Evolutionary conservation across 2,329 filamentous ascomycete species (phyloP).

Genomic region (Alternaria longipes): DNA sequence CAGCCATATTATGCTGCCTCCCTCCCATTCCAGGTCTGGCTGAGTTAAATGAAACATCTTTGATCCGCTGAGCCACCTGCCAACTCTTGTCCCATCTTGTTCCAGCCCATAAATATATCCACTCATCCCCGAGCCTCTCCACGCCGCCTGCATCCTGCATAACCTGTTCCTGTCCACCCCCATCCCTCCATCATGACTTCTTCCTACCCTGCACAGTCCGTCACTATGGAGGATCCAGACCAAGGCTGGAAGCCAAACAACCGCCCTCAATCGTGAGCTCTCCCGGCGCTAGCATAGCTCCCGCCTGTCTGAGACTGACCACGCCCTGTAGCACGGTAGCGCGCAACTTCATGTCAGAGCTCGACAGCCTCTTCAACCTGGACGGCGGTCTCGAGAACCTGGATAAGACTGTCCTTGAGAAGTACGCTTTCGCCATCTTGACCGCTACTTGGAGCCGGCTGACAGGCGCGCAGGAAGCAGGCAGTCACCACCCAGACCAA

Average conservation of each 20-base stretch:
- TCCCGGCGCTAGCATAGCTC: constrained; percentile 34
- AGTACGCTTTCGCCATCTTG: constrained; percentile 66
- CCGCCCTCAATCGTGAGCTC: constrained; percentile 82
- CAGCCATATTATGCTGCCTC: constrained; percentile 40
- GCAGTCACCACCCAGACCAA: constrained; percentile 76
- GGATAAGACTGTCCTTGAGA: constrained; percentile 78
- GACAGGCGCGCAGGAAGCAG: constrained; percentile 71
- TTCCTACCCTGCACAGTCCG: constrained; percentile 24
- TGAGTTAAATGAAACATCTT: constrained; percentile 39
- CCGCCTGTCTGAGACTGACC: constrained; percentile 33
- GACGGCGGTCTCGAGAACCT: constrained; percentile 79
- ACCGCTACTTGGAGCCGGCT: constrained; percentile 9
- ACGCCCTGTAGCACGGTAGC: constrained; percentile 76
- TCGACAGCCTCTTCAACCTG: constrained; percentile 90
- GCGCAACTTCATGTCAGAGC: constrained; percentile 82
- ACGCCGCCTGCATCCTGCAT: constrained; percentile 14
- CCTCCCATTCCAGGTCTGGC: constrained; percentile 20
- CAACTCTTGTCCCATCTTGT: constrained; percentile 12
- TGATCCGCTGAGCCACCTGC: constrained; percentile 27
- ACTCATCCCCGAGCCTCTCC: constrained; percentile 17
- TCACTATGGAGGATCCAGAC: constrained; percentile 62
- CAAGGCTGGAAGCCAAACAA: constrained; percentile 82
- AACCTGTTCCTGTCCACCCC: neutral
- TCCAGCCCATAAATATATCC: constrained; percentile 19
- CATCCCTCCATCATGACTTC: constrained; percentile 21